These are phyloP conservation scores for Kluyveromyces marxianus DNA, from an alignment of 1,139 yeast species.

Conservation along the genomic window DNA sequence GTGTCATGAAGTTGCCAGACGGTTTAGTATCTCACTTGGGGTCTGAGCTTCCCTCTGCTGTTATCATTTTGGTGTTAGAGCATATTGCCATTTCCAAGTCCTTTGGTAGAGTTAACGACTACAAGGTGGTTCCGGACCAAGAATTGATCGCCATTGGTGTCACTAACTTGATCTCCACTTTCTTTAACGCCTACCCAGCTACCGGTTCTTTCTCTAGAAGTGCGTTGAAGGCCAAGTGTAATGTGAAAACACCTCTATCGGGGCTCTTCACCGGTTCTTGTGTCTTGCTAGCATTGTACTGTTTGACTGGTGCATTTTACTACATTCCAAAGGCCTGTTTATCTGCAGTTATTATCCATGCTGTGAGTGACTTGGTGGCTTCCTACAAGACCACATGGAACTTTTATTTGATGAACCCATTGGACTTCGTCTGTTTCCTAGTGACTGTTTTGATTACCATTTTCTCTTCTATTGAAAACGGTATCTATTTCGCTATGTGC, in stretches of 20 bases:
- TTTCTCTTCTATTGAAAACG: conserved; percentile 76
- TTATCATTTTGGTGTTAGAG: conserved; percentile 74
- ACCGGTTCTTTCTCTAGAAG: conserved; percentile 95
- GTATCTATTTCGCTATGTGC: conserved; percentile 83
- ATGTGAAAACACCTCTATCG: conserved; percentile 90
- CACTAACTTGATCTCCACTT: conserved; percentile 82
- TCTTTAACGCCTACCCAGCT: conserved; percentile 90
- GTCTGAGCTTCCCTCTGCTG: conserved; percentile 76
- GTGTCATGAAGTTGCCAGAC: conserved; percentile 60
- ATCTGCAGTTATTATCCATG: conserved; percentile 85
- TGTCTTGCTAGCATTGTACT: conserved; percentile 78
- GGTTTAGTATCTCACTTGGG: conserved; percentile 57
- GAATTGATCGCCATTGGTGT: conserved; percentile 93
- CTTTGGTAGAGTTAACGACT: conserved; percentile 86
- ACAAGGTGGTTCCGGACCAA: conserved; percentile 86
- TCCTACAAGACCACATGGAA: conserved; percentile 63
- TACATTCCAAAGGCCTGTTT: conserved; percentile 87
- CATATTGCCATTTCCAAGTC: conserved; percentile 93
- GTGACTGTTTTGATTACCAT: conserved; percentile 74
- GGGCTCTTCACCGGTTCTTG: conserved; percentile 88
- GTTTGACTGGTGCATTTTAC: conserved; percentile 74
- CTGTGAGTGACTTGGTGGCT: conserved; percentile 84
- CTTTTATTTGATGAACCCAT: conserved; percentile 69
- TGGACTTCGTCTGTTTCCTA: conserved; percentile 70
- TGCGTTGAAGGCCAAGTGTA: conserved; percentile 90